These are phyloP conservation scores for Penicillium cosmopolitanum DNA, from an alignment of 495 filamentous ascomycete genomes.

Conservation along the genomic window DNA sequence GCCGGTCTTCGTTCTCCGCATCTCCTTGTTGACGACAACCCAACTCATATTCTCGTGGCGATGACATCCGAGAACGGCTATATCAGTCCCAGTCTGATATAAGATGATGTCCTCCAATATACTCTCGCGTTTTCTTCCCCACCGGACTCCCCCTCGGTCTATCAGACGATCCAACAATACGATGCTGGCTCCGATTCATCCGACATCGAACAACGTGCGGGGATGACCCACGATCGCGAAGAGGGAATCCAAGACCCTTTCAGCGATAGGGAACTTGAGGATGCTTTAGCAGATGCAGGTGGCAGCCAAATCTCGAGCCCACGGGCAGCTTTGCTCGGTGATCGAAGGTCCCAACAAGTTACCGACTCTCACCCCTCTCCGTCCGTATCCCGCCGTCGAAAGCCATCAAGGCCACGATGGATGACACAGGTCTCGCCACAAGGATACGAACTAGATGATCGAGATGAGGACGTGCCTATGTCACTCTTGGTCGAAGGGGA, in stretches of 20 bases:
- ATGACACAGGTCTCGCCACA: conserved; percentile 31
- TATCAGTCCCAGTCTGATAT: conserved; percentile 17
- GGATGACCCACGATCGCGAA: conserved; percentile 67
- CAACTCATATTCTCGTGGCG: conserved; percentile 8
- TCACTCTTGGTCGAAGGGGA: conserved; percentile 80
- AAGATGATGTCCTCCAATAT: conserved; percentile 77
- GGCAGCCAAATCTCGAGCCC: conserved; percentile 64
- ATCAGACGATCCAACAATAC: conserved; percentile 67
- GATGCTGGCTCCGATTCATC: conserved; percentile 60
- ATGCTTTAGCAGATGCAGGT: conserved; percentile 63
- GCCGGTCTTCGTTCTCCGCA: conserved; percentile 7
- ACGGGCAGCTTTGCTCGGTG: conserved; percentile 48
- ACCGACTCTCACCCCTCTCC: conserved; percentile 18
- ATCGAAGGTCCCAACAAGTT: conserved; percentile 19
- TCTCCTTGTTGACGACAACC: conserved; percentile 5
- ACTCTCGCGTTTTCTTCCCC: conserved; percentile 74
- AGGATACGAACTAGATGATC: conserved; percentile 64
- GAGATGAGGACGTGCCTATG: conserved; percentile 88
- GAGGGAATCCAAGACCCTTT: conserved; percentile 68
- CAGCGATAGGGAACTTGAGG: conserved; percentile 72
- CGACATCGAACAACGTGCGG: conserved; percentile 69
- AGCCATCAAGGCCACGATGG: conserved; percentile 38
- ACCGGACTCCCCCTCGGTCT: conserved; percentile 67
- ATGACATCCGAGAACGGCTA: conserved; percentile 4
- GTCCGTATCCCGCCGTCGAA: conserved; percentile 33